Evolutionary conservation across 2,329 filamentous ascomycete species (phyloP).

Genomic region (Coccinonectria pachysandricola): DNA sequence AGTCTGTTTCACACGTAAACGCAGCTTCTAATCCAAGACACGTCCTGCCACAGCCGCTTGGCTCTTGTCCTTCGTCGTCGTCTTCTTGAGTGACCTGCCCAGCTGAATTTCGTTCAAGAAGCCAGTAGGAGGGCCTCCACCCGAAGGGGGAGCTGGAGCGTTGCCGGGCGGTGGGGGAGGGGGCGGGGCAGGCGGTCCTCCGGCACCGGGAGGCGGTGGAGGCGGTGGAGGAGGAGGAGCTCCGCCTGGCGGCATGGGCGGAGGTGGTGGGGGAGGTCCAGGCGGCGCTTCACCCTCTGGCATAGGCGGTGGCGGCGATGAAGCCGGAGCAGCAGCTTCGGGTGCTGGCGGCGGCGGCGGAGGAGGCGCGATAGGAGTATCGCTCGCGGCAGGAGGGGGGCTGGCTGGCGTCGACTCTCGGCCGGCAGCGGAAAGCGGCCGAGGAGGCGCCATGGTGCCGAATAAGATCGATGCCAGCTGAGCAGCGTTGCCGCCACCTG

Average conservation of each 20-base stretch:
- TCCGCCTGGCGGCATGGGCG: constrained; percentile 20
- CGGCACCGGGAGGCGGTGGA: constrained; percentile 23
- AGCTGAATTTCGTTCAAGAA: constrained; percentile 76
- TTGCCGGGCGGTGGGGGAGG: constrained; percentile 37
- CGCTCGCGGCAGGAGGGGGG: constrained; percentile 28
- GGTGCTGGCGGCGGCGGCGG: constrained; percentile 27
- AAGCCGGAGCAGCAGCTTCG: constrained; percentile 19
- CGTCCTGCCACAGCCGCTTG: constrained; percentile 61
- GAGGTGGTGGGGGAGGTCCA: constrained; percentile 28
- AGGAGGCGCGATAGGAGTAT: constrained; percentile 30
- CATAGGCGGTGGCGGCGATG: constrained; percentile 21
- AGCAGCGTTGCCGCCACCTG: constrained; percentile 74
- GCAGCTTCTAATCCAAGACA: constrained; percentile 45
- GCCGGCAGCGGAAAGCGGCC: constrained; percentile 74
- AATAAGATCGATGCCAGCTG: constrained; percentile 92
- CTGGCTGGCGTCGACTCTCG: constrained; percentile 45
- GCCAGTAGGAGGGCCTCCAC: constrained; percentile 43
- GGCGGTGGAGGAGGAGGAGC: constrained; percentile 34
- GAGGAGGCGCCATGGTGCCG: constrained; percentile 89
- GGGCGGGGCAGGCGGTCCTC: constrained; percentile 28
- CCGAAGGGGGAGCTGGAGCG: constrained; percentile 34
- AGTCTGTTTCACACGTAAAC: constrained; percentile 1
- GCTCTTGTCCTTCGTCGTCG: constrained; percentile 81
- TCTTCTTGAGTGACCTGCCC: constrained; percentile 74
- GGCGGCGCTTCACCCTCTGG: constrained; percentile 18